These are phyloP conservation scores for Rhodotorula sp. DNA, from an alignment of 1,284 basidiomycete genomes.

Conservation along the genomic window DNA sequence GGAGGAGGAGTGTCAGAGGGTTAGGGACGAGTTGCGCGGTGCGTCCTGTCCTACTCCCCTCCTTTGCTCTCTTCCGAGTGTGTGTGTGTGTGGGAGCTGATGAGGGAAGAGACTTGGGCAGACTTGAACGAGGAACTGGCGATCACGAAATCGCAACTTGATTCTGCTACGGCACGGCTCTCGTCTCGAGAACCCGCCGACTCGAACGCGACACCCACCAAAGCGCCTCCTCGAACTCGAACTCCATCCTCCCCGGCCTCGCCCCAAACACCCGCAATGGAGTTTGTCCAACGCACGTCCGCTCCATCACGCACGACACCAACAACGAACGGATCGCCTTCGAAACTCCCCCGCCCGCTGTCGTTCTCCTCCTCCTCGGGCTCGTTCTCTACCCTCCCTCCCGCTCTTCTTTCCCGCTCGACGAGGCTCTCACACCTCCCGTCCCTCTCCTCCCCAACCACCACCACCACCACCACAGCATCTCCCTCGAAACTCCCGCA, in stretches of 20 bases:
- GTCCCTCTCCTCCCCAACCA: background rate
- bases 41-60: conserved; percentile 39
- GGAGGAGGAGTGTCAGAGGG: conserved; percentile 86
- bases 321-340: background rate
- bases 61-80: too few species aligned
- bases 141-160: conserved; percentile 7
- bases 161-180: too few species aligned
- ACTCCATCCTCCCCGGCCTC: too few species aligned
- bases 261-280: too few species aligned
- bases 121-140: conserved; percentile 36
- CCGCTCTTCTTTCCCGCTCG: background rate
- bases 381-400: conserved; percentile 12
- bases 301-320: background rate
- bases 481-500: conserved; percentile 3
- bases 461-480: background rate
- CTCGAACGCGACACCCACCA: too few species aligned
- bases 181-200: too few species aligned
- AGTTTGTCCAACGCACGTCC: too few species aligned
- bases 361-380: background rate
- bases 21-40: conserved; percentile 94
- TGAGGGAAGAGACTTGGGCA: background rate
- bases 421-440: conserved; percentile 3
- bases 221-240: too few species aligned
- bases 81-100: background rate
- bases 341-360: background rate